Base-by-base conservation (phyloP, 2,329 filamentous ascomycete genomes). In the Penicillium sp. region DNA sequence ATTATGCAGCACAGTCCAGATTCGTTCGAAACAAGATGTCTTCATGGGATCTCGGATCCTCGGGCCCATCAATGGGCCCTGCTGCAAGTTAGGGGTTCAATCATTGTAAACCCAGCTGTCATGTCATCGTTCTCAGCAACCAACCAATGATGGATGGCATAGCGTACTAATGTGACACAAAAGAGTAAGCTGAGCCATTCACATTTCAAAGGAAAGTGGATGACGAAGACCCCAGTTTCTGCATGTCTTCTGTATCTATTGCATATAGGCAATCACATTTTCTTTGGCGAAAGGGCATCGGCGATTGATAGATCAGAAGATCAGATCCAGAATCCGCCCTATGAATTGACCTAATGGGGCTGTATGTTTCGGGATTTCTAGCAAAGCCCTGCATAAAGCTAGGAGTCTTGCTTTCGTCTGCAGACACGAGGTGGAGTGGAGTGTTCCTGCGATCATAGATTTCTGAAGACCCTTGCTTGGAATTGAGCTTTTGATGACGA, bases 81-180 rank as follows among this genome's bases (percentile, higher is more conserved):
- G 25, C 33, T 47, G 54, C 29, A 57, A 41, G 54, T 2, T 40
- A 57, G 46, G 56, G 57, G 55, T 53, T 50, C 55, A 53, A 60
- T 60, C 59, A 62, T 67, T 63, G 29, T 25, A 40, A 63, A 65
- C 44, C 33, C 45, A 60, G 45, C 60, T 62, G 63, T 63, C 61
- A 66, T 59, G 64, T 59, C 60, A 65, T 62, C 46, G 51, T 46
- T 60, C 39, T 50, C 53, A 51, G 19, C 9, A n/a, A 43, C 15
- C 16, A 21, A 23, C 53, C 53, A 55, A 51, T 55, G 23, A 13
- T 2, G 2, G 10, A 50, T n/a, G 21, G 19, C 1, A 15, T 39
- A 38, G 23, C 6, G 13, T 19, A 23, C 4, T n/a, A 23, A 21
- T 8, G 47, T 41, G 25, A 49, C 53, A 43, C 19, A n/a, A 33